phyloP scores from a whole-genome alignment of 106 monocot genomes.

The Agapanthus africanus region DNA sequence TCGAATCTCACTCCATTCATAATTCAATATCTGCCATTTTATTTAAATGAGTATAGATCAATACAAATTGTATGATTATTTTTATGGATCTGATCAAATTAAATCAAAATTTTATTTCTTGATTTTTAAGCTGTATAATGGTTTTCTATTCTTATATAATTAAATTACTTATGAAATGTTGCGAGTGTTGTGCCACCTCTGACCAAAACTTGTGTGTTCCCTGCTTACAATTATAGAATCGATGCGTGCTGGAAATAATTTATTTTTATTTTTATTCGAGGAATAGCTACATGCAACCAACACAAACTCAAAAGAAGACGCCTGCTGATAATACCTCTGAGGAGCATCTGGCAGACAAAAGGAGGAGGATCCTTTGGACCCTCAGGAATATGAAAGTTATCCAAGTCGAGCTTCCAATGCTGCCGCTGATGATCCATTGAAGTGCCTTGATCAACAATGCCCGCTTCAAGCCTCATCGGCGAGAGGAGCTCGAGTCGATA shows the following conservation, averaged over 20 bases:
- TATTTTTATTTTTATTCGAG: too few relatives aligned
- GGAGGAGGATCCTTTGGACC: slow-evolving; percentile 1
- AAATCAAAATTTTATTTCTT: too few relatives aligned
- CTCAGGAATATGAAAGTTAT: slow-evolving; percentile 8
- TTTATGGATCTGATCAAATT: too few relatives aligned
- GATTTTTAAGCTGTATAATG: too few relatives aligned
- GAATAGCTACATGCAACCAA: too few relatives aligned
- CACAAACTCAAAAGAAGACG: neutral
- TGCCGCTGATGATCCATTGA: neutral
- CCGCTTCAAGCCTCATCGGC: slow-evolving; percentile 12
- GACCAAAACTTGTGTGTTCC: too few relatives aligned
- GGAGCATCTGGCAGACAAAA: neutral
- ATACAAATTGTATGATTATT: too few relatives aligned
- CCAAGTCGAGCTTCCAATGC: slow-evolving; percentile 5
- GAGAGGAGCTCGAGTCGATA: slow-evolving; percentile 24
- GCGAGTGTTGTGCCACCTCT: neutral
- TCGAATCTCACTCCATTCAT: too few relatives aligned
- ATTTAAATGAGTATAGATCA: too few relatives aligned
- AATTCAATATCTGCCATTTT: too few relatives aligned
- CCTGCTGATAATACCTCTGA: neutral
- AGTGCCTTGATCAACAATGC: neutral
- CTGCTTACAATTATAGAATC: too few relatives aligned
- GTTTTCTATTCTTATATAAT: neutral
- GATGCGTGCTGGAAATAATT: neutral
- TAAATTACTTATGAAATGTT: neutral